Conservation (phyloP, 1,284 basidiomycete species). For the Mrakiaceae sp. region DNA sequence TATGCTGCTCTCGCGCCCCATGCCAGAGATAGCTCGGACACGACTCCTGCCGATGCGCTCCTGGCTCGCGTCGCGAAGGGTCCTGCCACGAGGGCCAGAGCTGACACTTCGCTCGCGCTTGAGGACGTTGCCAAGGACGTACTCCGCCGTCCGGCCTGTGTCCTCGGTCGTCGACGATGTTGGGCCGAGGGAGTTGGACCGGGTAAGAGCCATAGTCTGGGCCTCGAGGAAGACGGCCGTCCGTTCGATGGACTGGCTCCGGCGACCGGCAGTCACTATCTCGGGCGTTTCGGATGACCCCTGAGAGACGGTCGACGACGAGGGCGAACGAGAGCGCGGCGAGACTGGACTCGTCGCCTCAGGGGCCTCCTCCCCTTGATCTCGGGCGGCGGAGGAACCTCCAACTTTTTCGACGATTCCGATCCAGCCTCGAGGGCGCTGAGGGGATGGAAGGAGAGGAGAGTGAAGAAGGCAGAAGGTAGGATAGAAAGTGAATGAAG, state of each 20-base stretch:
- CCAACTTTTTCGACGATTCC: constrained; percentile 16
- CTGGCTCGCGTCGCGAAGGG: neutral
- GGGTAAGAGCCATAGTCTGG: constrained; percentile 6
- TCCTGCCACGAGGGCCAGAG: neutral
- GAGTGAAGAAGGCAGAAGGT: too few species aligned
- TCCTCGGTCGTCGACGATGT: neutral
- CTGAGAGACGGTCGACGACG: neutral
- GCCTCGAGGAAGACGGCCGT: constrained; percentile 7
- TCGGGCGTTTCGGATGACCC: neutral
- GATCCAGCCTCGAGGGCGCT: constrained; percentile 14
- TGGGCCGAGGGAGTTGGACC: constrained; percentile 1
- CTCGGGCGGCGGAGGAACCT: neutral
- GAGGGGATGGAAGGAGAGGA: too few species aligned
- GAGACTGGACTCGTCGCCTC: neutral
- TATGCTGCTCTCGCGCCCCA: neutral
- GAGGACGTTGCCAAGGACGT: too few species aligned
- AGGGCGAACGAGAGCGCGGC: neutral
- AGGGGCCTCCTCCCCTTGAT: neutral
- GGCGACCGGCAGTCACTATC: neutral
- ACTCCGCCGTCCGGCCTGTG: neutral
- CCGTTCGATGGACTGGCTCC: constrained; percentile 12
- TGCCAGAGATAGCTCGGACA: neutral
- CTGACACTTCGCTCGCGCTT: neutral
- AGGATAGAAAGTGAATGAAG: too few species aligned
- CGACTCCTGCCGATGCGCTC: constrained; percentile 13